Base-by-base conservation (phyloP, 371 early-diverging fungal genomes). In the Mortierella sp. region DNA sequence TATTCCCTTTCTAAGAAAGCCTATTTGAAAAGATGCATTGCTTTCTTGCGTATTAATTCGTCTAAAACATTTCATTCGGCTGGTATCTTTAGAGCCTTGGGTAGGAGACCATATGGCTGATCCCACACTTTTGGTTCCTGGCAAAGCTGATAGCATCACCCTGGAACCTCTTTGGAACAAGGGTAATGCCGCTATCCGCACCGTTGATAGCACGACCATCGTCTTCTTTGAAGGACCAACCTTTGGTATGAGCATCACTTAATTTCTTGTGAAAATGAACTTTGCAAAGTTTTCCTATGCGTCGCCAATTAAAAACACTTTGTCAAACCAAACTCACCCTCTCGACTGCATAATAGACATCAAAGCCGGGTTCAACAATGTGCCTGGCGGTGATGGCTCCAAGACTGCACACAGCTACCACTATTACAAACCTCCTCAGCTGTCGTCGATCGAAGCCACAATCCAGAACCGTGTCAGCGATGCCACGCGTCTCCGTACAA, bases 201-300 rank as follows among this genome's bases (percentile, higher is more conserved):
- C 75, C 6, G 85, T 86, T 1, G 86, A 88, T 45, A 78, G 78
- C 22, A 61, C 76, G 6, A 85, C 87, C 2, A 64, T 89, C 40
- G 83, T 88, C 26, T 84, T 81, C 61, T 89, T 89, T 67, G 88
- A 87, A 64, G 87, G 87, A 15, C 64, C 86, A 3, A 87, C 89
- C 9, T 85, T 71, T 32, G 84, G 68, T 72, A 72, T 8, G 61
- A 5, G 19, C 3, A 15, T 22, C 23, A 43, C 1, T 5, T n/a
- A n/a, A n/a, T n/a, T n/a, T n/a, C 13, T n/a, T 31, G 31, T 40
- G 26, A 13, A 28, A 43, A n/a, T 40, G n/a, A 1, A 19, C 23
- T 34, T 32, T 22, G 37, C n/a, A 9, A 40, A 32, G 31, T 28
- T 28, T 28, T 53, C 19, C 19, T 31, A 26, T 28, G 29, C 28